Percentiles rank a stretch among this genome's conserved stretches.
These are phyloP conservation scores for Linum lewisii DNA, from an alignment of 345 rosid species.

Conservation along the genomic window DNA sequence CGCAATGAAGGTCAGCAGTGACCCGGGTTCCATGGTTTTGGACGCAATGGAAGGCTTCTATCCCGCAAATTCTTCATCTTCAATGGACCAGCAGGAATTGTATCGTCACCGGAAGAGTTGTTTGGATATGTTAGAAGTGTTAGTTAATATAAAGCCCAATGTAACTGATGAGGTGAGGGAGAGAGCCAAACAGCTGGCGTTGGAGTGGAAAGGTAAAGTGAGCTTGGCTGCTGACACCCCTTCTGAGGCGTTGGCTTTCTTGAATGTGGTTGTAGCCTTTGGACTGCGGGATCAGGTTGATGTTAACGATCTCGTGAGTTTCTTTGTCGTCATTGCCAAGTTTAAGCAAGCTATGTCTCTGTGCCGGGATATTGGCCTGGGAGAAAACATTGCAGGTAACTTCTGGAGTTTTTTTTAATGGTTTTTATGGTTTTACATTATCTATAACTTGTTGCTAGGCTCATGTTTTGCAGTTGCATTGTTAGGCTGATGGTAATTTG, in stretches of 20 bases:
- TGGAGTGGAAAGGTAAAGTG: slow-evolving; percentile 45
- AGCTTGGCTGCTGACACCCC: slow-evolving; percentile 19
- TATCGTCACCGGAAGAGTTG: slow-evolving; percentile 32
- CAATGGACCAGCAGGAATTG: slow-evolving; percentile 17
- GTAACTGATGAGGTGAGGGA: slow-evolving; percentile 29
- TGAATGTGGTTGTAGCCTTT: slow-evolving; percentile 47
- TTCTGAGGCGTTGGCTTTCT: slow-evolving; percentile 33
- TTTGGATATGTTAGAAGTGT: slow-evolving; percentile 41
- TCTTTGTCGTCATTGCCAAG: slow-evolving; percentile 27
- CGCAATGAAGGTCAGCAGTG: slow-evolving; percentile 31
- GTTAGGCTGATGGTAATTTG: background rate
- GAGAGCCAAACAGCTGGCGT: slow-evolving; percentile 51
- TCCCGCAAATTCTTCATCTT: slow-evolving; percentile 1
- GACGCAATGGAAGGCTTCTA: slow-evolving; percentile 51
- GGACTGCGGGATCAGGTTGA: slow-evolving; percentile 34
- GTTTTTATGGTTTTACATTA: background rate
- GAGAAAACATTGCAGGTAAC: slow-evolving; percentile 36
- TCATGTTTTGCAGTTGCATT: background rate
- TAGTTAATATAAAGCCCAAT: slow-evolving; percentile 26
- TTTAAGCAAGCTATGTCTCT: slow-evolving; percentile 31
- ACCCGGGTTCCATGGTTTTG: slow-evolving; percentile 48
- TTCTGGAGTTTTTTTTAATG: background rate
- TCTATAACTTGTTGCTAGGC: background rate
- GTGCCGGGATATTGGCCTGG: slow-evolving; percentile 43
- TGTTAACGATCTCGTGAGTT: slow-evolving; percentile 35